Evolutionary conservation across 805 yeast species (phyloP).

Genomic region (Ogataea trehaloabstinens): DNA sequence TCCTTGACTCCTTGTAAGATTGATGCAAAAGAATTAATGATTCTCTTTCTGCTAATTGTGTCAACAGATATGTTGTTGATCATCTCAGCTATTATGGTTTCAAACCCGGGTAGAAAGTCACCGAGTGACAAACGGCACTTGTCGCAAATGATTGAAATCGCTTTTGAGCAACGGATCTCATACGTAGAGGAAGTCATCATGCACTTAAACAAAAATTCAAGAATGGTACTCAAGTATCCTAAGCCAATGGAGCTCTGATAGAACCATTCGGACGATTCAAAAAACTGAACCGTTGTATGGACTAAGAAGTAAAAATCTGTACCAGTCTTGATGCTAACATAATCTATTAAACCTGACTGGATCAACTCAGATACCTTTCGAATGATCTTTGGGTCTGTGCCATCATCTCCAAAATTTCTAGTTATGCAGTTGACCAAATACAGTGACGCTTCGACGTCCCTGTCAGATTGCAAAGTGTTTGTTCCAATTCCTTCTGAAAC

Average conservation of each 20-base stretch:
- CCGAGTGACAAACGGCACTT: slow-evolving; percentile 45
- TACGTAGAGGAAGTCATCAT: slow-evolving; percentile 25
- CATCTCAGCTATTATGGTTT: slow-evolving; percentile 46
- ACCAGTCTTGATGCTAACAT: slow-evolving; percentile 13
- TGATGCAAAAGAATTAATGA: slow-evolving; percentile 61
- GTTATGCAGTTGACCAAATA: slow-evolving; percentile 57
- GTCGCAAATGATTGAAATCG: slow-evolving; percentile 59
- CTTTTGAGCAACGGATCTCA: slow-evolving; percentile 46
- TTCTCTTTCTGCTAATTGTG: slow-evolving; percentile 52
- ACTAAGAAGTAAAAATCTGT: slow-evolving; percentile 30
- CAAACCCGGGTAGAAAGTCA: slow-evolving; percentile 46
- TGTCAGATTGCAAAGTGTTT: slow-evolving; percentile 17
- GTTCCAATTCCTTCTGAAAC: slow-evolving; percentile 30
- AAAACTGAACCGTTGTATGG: slow-evolving; percentile 52
- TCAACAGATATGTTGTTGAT: slow-evolving; percentile 39
- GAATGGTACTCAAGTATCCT: slow-evolving; percentile 45
- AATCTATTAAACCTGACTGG: slow-evolving; percentile 28
- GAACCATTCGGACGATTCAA: slow-evolving; percentile 60
- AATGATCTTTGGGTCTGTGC: slow-evolving; percentile 24
- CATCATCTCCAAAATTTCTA: slow-evolving; percentile 44
- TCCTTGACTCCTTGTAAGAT: slow-evolving; percentile 54
- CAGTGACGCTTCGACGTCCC: slow-evolving; percentile 59
- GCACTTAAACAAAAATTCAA: slow-evolving; percentile 45
- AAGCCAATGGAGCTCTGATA: slow-evolving; percentile 48
- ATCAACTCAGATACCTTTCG: slow-evolving; percentile 26